These are phyloP conservation scores for Teratosphaeriaceae sp. DNA, from an alignment of 2,329 filamentous ascomycete genomes.

Conservation along the genomic window DNA sequence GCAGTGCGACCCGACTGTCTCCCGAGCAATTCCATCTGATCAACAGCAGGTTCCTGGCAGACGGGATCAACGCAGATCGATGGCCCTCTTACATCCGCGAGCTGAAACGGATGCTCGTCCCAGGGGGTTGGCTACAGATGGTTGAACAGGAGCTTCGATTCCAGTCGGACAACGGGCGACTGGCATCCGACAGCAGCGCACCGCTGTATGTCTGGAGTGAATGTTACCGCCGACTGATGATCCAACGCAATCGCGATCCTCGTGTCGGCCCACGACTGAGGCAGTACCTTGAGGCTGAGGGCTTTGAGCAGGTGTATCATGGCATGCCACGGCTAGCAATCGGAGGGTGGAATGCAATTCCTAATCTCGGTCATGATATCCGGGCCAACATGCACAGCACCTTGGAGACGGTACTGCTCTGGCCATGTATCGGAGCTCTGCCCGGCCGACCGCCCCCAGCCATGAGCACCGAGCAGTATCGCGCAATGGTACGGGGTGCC, in stretches of 20 bases:
- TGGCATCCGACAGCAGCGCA: slow-evolving; percentile 7
- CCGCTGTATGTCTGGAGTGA: slow-evolving; percentile 22
- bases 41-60: slow-evolving; percentile 66
- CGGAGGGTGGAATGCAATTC: slow-evolving; percentile 9
- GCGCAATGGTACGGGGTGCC: slow-evolving; percentile 4
- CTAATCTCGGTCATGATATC: background rate
- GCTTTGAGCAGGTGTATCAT: slow-evolving; percentile 13
- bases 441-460: background rate
- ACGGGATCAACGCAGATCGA: slow-evolving; percentile 63
- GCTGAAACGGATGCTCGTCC: slow-evolving; percentile 63
- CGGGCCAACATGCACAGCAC: slow-evolving; percentile 6
- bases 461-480: slow-evolving; percentile 3
- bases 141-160: slow-evolving; percentile 81
- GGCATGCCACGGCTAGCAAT: slow-evolving; percentile 3
- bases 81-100: slow-evolving; percentile 74
- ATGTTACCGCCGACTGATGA: slow-evolving; percentile 15
- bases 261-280: slow-evolving; percentile 15
- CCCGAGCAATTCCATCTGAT: slow-evolving; percentile 68
- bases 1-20: slow-evolving; percentile 14
- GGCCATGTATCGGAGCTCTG: slow-evolving; percentile 4
- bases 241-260: slow-evolving; percentile 16
- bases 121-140: slow-evolving; percentile 80
- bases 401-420: slow-evolving; percentile 9
- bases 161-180: slow-evolving; percentile 74
- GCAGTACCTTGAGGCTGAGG: slow-evolving; percentile 13